Conservation (phyloP, 1,284 basidiomycete genomes). For the Ustilago crameri region DNA sequence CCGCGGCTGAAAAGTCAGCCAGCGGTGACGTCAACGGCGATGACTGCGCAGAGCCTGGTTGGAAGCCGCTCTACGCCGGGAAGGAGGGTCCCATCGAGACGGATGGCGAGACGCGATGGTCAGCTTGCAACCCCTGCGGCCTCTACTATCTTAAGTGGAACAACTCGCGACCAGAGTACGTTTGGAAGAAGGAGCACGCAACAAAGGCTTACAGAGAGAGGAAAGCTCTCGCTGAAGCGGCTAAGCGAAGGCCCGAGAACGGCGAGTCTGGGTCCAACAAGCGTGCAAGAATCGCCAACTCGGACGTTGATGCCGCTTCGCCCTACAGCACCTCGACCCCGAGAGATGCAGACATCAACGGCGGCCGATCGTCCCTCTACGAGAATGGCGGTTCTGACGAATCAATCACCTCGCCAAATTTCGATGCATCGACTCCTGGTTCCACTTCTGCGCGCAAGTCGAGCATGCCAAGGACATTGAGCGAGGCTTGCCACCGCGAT, state of each 20-base stretch:
- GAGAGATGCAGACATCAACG: slow-evolving; percentile 3
- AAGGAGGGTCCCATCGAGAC: slow-evolving; percentile 30
- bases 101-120: slow-evolving; percentile 50
- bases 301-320: slow-evolving; percentile 28
- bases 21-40: slow-evolving; percentile 17
- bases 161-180: slow-evolving; percentile 54
- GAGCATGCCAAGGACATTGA: slow-evolving; percentile 47
- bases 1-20: slow-evolving; percentile 39
- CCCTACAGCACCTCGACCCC: slow-evolving; percentile 28
- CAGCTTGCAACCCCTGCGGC: slow-evolving; percentile 66
- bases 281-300: slow-evolving; percentile 16
- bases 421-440: slow-evolving; percentile 19
- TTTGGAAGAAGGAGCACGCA: slow-evolving; percentile 48
- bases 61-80: slow-evolving; percentile 23
- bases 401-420: slow-evolving; percentile 26
- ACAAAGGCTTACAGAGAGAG: slow-evolving; percentile 34
- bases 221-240: slow-evolving; percentile 29
- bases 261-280: slow-evolving; percentile 18
- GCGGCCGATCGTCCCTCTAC: background rate
- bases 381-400: slow-evolving; percentile 10
- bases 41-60: slow-evolving; percentile 15
- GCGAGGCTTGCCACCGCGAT: slow-evolving; percentile 48
- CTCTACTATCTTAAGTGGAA: slow-evolving; percentile 60
- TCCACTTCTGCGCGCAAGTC: slow-evolving; percentile 28
- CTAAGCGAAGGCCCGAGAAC: slow-evolving; percentile 22